Evolutionary conservation across 176 grass and related monocot species (phyloP), one percentile per base, ranked within the genome.

Genomic region (Ananas comosus): DNA sequence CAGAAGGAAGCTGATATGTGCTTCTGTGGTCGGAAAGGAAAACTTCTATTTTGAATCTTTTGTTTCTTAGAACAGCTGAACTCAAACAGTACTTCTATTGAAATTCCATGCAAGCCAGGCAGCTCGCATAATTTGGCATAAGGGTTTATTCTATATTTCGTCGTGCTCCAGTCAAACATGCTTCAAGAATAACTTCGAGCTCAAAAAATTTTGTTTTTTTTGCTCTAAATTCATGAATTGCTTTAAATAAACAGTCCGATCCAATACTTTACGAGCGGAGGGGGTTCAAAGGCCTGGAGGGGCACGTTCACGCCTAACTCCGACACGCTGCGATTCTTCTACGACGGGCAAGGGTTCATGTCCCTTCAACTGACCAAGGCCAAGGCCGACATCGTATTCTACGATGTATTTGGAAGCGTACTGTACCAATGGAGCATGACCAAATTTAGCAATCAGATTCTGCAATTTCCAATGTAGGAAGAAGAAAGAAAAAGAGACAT

Each of bases 321-420:
- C 0, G 88, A 96, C 33, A 89, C 87, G 72, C 50, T 85, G 13
- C 79, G 68, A 59, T 96, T 96, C 83, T 78, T 96, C 59, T 83
- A 97, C 56, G 94, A 97, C 19, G 94, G 94, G 2, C 89, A 97
- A 56, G 89, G 94, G 8, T 97, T 97, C 71, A 65, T 90, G 75
- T 97, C 89, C 0, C 87, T 96, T 57, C 53, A 77, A 33, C 63
- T 96, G 29, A 92, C 79, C 29, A 48, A 53, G 66, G 61, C 79
- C 0, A 51, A 82, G 25, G 86, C 81, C 0, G 29, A 56, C 29
- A 22, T 92, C 33, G 59, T 24, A 27, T 96, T 96, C 66, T 96
- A 92, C 49, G 83, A 89, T 24, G 86, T 84, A 50, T 11, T 65
- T 2, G 92, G 88, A 9, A 11, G 16, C 2, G 81, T 82, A 29